Evolutionary conservation across 768 basidiomycete species (phyloP).

Genomic region (Coprinopsis marcescibilis): DNA sequence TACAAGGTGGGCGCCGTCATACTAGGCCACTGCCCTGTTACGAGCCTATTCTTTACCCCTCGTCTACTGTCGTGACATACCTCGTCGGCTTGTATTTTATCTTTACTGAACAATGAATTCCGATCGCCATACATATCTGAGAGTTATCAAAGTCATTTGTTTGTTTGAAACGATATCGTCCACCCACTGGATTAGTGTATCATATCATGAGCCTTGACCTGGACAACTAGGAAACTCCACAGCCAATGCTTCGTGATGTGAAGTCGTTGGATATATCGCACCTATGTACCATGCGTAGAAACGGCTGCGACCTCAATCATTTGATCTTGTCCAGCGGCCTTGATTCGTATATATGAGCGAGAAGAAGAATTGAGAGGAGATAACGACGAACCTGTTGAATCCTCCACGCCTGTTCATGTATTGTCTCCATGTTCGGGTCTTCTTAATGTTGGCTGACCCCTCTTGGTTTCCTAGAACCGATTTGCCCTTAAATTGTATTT

Average conservation of each 20-base stretch:
- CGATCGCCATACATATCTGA: too few species aligned
- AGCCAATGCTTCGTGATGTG: too few species aligned
- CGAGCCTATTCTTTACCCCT: too few species aligned
- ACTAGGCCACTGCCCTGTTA: too few species aligned
- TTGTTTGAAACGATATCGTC: neutral
- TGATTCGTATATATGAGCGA: conserved; percentile 15
- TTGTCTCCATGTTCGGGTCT: conserved; percentile 89
- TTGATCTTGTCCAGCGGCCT: conserved; percentile 96
- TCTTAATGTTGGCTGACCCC: conserved; percentile 61
- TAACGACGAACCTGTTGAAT: conserved; percentile 58
- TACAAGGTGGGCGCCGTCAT: too few species aligned
- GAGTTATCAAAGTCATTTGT: too few species aligned
- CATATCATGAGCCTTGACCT: too few species aligned
- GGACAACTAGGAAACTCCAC: too few species aligned
- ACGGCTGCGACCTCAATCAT: conserved; percentile 28
- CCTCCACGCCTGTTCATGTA: conserved; percentile 96
- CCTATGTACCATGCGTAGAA: neutral
- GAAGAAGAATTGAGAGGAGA: neutral
- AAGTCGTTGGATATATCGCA: neutral
- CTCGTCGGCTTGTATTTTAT: too few species aligned
- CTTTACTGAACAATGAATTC: too few species aligned
- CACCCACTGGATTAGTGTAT: too few species aligned
- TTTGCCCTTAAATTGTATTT: conserved; percentile 49
- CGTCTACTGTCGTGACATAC: too few species aligned
- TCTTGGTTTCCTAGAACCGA: conserved; percentile 81